Base-by-base conservation (phyloP, 2,329 filamentous ascomycete genomes). In the Clarireedia paspali region DNA sequence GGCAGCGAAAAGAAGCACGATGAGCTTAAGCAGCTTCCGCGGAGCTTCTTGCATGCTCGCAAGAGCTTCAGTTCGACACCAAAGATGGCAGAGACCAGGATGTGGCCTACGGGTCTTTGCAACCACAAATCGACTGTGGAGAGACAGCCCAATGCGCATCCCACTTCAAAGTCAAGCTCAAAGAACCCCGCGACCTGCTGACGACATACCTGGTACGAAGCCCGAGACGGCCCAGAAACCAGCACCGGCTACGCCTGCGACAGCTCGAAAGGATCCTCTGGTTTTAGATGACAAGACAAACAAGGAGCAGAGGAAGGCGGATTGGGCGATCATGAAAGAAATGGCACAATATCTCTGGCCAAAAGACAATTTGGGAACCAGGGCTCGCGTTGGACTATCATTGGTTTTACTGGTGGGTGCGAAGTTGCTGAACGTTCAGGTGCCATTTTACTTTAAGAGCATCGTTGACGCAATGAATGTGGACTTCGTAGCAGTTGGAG, bases 401-500 rank as follows among this genome's bases (percentile, higher is more conserved):
- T 80, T 99, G 3, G 83, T 80, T 6, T 74, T 99, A 60, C 79
- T 99, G 39, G 74, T 99, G 23, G 89, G 91, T 57, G 90, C 91
- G 69, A 99, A 99, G 79, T 83, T 95, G 49, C 77, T 99, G 67
- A 99, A 97, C 71, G 94, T 99, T 15, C 91, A 99, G 75, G 90
- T 99, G 47, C 94, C 94, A 0, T 99, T 99, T 70, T 99, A 96
- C 77, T 99, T 99, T 77, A 97, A 97, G 77, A 91, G 77, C 71
- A 97, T 99, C 62, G 89, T 99, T 44, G 95, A 99, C 71, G 85
- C 89, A 20, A 96, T 99, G 90, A 99, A 99, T 70, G 82, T 99
- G 63, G 94, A 99, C 71, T 85, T 96, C 69, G 81, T 83, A n/a
- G 80, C 87, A 15, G 75, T 89, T 5, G 92, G 91, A n/a, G 91